A percentile compares a stretch with the other conserved stretches of the same genome.
Evolutionary conservation across 2,329 filamentous ascomycete genomes (phyloP).

Genomic region (Paecilomyces sp.): DNA sequence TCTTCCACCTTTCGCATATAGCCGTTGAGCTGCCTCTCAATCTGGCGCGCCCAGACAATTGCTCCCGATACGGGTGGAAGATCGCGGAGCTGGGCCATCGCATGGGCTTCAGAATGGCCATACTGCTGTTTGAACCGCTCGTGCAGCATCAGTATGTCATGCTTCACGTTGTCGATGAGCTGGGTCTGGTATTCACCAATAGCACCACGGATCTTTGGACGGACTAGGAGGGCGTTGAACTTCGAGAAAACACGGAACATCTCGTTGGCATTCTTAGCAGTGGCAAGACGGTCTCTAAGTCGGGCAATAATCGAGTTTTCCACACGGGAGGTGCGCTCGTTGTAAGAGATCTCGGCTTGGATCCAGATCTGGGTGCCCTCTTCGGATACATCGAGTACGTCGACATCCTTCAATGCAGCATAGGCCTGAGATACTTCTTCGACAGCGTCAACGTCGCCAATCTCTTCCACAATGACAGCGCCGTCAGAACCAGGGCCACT

Average conservation of each 20-base stretch:
- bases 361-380: constrained; percentile 91
- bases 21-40: constrained; percentile 86
- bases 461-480: constrained; percentile 76
- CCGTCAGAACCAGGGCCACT: constrained; percentile 45
- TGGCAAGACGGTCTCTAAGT: constrained; percentile 83
- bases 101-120: constrained; percentile 93
- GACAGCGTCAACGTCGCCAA: constrained; percentile 94
- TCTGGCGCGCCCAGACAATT: constrained; percentile 96
- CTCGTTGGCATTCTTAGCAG: constrained; percentile 94
- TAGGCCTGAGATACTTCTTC: constrained; percentile 95
- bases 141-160: constrained; percentile 86
- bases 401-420: constrained; percentile 86
- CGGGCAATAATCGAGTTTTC: constrained; percentile 98
- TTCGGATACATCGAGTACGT: constrained; percentile 83
- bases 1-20: constrained; percentile 99
- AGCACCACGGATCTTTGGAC: constrained; percentile 96
- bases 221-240: constrained; percentile 97
- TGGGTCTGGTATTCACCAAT: constrained; percentile 98
- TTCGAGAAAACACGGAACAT: constrained; percentile 99
- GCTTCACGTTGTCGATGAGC: constrained; percentile 95
- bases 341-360: constrained; percentile 90
- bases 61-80: constrained; percentile 92
- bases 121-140: constrained; percentile 99
- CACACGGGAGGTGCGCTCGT: constrained; percentile 91
- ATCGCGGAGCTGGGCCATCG: constrained; percentile 95